Percentiles rank a stretch among this genome's conserved stretches.
Evolutionary conservation across 352 stramenopile species (phyloP).

Genomic region (Globisporangium splendens): DNA sequence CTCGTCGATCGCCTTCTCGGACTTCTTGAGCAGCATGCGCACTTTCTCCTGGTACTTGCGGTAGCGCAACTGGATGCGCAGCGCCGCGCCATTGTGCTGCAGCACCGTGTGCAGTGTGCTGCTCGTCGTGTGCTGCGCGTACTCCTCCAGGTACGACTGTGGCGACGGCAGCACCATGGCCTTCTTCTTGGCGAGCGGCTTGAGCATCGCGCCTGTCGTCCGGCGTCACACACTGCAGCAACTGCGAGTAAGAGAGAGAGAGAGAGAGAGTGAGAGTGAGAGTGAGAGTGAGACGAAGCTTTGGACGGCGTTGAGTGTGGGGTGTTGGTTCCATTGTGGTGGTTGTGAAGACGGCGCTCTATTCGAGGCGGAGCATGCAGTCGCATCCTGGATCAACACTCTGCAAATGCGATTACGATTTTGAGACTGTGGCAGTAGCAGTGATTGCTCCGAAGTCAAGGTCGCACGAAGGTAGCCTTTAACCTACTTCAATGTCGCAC

Average conservation of each 20-base stretch:
- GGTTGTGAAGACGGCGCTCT: constrained; percentile 2
- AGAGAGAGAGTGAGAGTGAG: background rate
- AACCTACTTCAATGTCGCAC: too few species aligned
- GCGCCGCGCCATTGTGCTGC: constrained; percentile 33
- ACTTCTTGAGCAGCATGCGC: constrained; percentile 53
- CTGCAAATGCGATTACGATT: background rate
- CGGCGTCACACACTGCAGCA: too few species aligned
- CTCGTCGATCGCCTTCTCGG: constrained; percentile 29
- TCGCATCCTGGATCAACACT: too few species aligned
- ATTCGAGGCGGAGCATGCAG: background rate
- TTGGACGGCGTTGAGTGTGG: background rate
- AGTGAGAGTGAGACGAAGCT: too few species aligned
- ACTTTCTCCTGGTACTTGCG: constrained; percentile 70
- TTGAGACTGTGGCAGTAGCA: too few species aligned
- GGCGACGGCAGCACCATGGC: constrained; percentile 30
- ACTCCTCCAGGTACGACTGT: constrained; percentile 37
- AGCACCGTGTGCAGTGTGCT: constrained; percentile 17
- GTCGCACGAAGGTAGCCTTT: too few species aligned
- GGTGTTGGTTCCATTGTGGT: background rate
- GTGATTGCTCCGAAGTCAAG: too few species aligned
- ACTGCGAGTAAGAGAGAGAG: too few species aligned
- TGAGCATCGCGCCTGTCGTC: constrained; percentile 29
- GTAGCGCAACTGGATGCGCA: constrained; percentile 73
- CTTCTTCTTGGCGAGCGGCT: constrained; percentile 40
- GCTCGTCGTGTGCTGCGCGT: constrained; percentile 24